Percentiles rank a stretch among this genome's conserved stretches.
phyloP scores from a whole-genome alignment of 768 basidiomycete species.

The Tephrocybe rancida region DNA sequence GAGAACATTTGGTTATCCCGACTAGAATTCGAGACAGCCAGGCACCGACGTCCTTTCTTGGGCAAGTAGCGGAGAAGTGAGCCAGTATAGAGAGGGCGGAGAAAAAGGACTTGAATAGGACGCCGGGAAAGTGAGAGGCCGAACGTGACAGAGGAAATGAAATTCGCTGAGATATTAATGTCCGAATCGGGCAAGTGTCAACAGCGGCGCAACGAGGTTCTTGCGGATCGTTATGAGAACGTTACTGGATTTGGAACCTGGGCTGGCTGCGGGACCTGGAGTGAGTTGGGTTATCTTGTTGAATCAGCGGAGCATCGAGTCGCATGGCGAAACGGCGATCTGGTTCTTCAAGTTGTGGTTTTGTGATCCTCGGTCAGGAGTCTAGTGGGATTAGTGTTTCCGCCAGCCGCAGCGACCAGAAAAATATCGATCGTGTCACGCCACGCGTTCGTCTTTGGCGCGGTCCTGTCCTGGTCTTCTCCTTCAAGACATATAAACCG shows the following conservation, averaged over 20 bases:
- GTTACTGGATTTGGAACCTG: conserved; percentile 4
- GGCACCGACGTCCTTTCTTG: too few species aligned
- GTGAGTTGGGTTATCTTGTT: conserved; percentile 15
- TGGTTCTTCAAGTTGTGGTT: conserved; percentile 20
- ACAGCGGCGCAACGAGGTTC: conserved; percentile 16
- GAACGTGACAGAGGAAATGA: neutral
- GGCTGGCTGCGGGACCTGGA: neutral
- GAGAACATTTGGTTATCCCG: too few species aligned
- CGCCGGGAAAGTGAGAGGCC: conserved; percentile 3
- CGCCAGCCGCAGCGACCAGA: too few species aligned
- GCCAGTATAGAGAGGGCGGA: neutral
- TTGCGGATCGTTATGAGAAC: conserved; percentile 24
- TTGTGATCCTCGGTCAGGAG: conserved; percentile 38
- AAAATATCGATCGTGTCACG: neutral
- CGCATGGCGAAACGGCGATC: conserved; percentile 24
- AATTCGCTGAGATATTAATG: conserved; percentile 11
- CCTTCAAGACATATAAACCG: conserved; percentile 12
- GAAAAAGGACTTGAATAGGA: neutral
- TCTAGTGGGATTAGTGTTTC: too few species aligned
- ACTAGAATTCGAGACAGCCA: too few species aligned
- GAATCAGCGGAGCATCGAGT: too few species aligned
- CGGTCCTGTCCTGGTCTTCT: too few species aligned
- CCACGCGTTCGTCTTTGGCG: neutral
- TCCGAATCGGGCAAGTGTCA: conserved; percentile 11
- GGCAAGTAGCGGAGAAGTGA: too few species aligned